Evolutionary conservation across 176 grass and related monocot species (phyloP).

Genomic region (Carex cristatella): DNA sequence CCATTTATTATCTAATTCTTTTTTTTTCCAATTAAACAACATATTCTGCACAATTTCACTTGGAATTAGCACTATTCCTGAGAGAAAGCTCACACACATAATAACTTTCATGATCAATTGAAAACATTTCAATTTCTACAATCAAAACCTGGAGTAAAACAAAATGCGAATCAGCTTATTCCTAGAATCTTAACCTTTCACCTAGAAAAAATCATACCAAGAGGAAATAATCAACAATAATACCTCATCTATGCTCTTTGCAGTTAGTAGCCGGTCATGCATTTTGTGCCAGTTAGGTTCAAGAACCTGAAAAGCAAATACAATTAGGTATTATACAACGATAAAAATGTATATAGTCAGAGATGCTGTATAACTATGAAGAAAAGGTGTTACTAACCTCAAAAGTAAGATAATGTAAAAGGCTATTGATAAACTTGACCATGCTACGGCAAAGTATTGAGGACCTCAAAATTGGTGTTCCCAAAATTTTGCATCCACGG

Average conservation of each 20-base stretch:
- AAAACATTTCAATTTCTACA: background rate
- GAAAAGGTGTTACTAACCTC: constrained; percentile 56
- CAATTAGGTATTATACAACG: constrained; percentile 5
- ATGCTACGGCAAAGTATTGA: constrained; percentile 95
- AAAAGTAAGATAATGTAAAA: constrained; percentile 97
- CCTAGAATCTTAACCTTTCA: background rate
- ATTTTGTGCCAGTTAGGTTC: constrained; percentile 99
- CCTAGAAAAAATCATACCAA: background rate
- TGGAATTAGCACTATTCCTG: background rate
- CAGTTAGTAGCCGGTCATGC: constrained; percentile 68
- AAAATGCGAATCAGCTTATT: background rate
- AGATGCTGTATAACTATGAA: constrained; percentile 16
- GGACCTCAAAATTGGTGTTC: constrained; percentile 70
- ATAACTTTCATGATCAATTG: background rate
- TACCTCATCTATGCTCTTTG: constrained; percentile 98
- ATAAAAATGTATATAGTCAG: background rate
- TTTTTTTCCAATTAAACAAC: background rate
- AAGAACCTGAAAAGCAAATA: constrained; percentile 54
- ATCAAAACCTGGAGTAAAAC: background rate
- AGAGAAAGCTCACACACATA: background rate
- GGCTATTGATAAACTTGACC: constrained; percentile 97
- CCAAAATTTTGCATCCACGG: constrained; percentile 62
- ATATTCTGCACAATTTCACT: background rate
- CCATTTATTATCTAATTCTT: constrained; percentile 13
- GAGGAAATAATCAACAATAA: background rate